These are phyloP conservation scores for Globisporangium emineosum DNA, from an alignment of 352 stramenopile genomes.

Conservation along the genomic window DNA sequence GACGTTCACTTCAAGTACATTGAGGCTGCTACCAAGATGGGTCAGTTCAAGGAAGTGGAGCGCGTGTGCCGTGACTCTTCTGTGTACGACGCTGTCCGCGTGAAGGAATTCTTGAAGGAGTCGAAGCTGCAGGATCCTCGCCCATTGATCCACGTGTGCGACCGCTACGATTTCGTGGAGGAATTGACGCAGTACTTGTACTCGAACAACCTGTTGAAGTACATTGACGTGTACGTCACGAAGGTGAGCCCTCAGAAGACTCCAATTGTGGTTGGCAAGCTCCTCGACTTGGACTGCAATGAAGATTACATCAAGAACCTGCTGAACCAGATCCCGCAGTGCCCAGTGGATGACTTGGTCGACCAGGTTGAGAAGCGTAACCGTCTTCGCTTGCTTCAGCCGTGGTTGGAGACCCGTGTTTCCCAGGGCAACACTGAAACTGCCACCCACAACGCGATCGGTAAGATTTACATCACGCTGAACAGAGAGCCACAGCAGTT, in stretches of 20 bases:
- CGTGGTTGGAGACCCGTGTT: constrained; percentile 98
- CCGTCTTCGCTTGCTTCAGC: constrained; percentile 97
- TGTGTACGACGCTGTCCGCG: constrained; percentile 98
- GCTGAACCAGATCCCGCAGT: constrained; percentile 96
- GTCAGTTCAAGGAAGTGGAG: constrained; percentile 99
- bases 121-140: constrained; percentile 98
- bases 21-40: constrained; percentile 98
- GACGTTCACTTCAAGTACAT: constrained; percentile 99
- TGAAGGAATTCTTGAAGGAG: constrained; percentile 99
- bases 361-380: constrained; percentile 99
- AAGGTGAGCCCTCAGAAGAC: constrained; percentile 98
- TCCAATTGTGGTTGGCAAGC: constrained; percentile 98
- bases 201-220: constrained; percentile 99
- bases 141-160: constrained; percentile 99
- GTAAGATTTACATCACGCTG: constrained; percentile 99
- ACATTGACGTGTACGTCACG: constrained; percentile 99
- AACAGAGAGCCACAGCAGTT: constrained; percentile 99
- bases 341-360: constrained; percentile 97
- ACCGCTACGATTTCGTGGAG: constrained; percentile 99
- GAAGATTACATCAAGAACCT: constrained; percentile 99
- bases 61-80: constrained; percentile 99
- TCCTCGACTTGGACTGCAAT: constrained; percentile 97
- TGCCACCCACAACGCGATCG: constrained; percentile 99
- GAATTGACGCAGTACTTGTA: constrained; percentile 99
- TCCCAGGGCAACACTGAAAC: constrained; percentile 98